Percentiles rank a stretch among this genome's conserved stretches.
Conservation (phyloP, 139 green algal genomes). For the Chara braunii region DNA sequence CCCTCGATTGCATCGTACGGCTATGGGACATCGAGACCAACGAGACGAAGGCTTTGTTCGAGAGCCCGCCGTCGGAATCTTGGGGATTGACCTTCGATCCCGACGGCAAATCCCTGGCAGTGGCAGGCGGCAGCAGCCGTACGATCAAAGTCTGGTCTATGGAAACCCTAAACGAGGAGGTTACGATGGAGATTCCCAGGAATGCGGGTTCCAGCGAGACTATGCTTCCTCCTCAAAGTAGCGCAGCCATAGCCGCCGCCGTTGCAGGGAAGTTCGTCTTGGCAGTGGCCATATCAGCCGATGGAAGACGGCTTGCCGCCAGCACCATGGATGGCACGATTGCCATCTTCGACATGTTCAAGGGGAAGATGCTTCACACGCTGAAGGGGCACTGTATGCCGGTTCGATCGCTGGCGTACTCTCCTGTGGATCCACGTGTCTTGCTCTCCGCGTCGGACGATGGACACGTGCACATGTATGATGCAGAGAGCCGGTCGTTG, state of each 20-base stretch:
- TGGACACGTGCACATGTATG: conserved; percentile 81
- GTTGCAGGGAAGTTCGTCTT: conserved; percentile 25
- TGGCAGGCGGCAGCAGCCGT: conserved; percentile 19
- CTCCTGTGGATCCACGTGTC: conserved; percentile 44
- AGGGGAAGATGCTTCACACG: conserved; percentile 51
- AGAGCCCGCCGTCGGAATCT: conserved; percentile 71
- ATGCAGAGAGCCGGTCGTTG: conserved; percentile 61
- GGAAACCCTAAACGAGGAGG: conserved; percentile 12
- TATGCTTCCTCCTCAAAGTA: too few relatives aligned
- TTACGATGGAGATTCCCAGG: conserved; percentile 5
- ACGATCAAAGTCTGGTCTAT: conserved; percentile 27
- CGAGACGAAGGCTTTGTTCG: conserved; percentile 51
- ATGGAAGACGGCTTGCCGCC: conserved; percentile 23
- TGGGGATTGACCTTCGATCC: conserved; percentile 71
- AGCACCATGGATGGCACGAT: conserved; percentile 41
- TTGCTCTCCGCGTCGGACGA: conserved; percentile 79
- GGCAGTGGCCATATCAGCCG: conserved; percentile 30
- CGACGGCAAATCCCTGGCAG: conserved; percentile 16
- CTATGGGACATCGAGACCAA: conserved; percentile 58
- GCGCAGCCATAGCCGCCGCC: background rate
- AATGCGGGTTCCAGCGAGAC: background rate
- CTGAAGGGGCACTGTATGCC: conserved; percentile 77
- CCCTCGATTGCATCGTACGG: conserved; percentile 72
- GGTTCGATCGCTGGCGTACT: conserved; percentile 70
- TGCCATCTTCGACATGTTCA: conserved; percentile 60